Evolutionary conservation across 441 rosid species (phyloP).

Genomic region (Cnidoscolus chayamansa): DNA sequence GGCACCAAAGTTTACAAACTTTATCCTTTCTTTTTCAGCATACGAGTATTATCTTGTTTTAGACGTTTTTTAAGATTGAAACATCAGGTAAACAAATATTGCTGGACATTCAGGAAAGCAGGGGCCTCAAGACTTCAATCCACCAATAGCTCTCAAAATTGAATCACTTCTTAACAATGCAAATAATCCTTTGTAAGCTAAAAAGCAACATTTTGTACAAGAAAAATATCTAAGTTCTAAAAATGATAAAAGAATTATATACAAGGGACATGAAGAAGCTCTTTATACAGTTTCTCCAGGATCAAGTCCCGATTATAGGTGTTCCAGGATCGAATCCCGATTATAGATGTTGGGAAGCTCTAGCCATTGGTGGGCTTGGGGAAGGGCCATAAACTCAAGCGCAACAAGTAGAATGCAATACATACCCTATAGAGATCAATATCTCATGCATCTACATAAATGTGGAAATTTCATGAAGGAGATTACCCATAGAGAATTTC

Average conservation of each 20-base stretch:
- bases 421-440: neutral
- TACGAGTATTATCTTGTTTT: neutral
- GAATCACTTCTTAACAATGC: neutral
- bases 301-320: no score
- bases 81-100: neutral
- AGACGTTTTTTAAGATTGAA: neutral
- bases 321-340: no score
- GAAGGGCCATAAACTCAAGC: neutral
- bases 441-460: neutral
- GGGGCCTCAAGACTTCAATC: neutral
- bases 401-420: neutral
- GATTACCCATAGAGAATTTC: conserved; percentile 50
- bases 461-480: conserved; percentile 1
- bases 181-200: neutral
- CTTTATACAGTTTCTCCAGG: no score
- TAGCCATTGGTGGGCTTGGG: no score
- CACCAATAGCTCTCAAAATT: no score
- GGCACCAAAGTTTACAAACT: neutral
- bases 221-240: neutral
- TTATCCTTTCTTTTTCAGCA: no score
- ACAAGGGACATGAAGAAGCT: no score
- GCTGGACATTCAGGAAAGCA: neutral
- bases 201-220: neutral
- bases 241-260: neutral
- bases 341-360: no score